Evolutionary conservation across 352 stramenopile species (phyloP).

Genomic region (Globisporangium nagaii): DNA sequence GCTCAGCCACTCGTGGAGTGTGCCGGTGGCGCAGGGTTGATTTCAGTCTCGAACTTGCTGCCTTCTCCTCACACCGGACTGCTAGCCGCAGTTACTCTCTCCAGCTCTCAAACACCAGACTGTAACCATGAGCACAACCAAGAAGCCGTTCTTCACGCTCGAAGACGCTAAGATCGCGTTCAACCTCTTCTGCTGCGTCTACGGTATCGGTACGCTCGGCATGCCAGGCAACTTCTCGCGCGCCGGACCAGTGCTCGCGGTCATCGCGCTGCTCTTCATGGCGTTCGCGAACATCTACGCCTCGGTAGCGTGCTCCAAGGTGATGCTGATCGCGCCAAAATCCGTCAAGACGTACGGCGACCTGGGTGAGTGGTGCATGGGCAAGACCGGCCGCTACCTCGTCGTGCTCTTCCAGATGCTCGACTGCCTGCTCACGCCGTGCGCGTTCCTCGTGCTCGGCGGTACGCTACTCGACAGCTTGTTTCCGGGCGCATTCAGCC

Average conservation of each 20-base stretch:
- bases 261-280: constrained; percentile 24
- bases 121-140: background rate
- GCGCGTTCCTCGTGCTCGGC: constrained; percentile 19
- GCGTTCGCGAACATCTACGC: constrained; percentile 21
- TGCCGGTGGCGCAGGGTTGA: background rate
- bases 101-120: background rate
- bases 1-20: no score
- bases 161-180: constrained; percentile 23
- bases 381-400: constrained; percentile 15
- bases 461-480: constrained; percentile 14
- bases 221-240: constrained; percentile 25
- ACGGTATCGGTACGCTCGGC: constrained; percentile 24
- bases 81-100: no score
- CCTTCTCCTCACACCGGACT: background rate
- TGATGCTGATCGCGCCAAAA: constrained; percentile 16
- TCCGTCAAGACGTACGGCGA: constrained; percentile 23
- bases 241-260: constrained; percentile 13
- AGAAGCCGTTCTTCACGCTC: constrained; percentile 15
- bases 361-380: constrained; percentile 26
- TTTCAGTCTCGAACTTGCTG: background rate
- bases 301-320: constrained; percentile 19
- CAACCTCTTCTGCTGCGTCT: constrained; percentile 17
- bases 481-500: constrained; percentile 12
- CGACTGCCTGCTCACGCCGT: constrained; percentile 13
- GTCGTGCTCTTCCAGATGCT: constrained; percentile 14